Evolutionary conservation across 768 basidiomycete genomes (phyloP).

Genomic region (Termitomyces sp.): DNA sequence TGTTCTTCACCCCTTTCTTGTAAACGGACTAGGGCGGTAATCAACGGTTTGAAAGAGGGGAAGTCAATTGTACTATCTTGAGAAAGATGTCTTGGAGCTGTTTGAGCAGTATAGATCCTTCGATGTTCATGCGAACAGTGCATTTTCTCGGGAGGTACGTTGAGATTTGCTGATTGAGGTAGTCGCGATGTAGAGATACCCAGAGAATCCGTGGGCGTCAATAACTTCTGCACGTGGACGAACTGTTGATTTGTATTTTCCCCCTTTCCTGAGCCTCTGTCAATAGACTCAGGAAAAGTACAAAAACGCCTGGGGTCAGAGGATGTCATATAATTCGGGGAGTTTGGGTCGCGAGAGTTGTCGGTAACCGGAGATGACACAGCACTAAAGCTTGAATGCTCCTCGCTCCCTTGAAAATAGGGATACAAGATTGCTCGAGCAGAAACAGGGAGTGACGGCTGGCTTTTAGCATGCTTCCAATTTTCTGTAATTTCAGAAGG

Average conservation of each 20-base stretch:
- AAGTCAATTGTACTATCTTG: neutral
- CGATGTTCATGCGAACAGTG: neutral
- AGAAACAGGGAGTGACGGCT: neutral
- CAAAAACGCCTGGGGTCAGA: neutral
- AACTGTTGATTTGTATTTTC: neutral
- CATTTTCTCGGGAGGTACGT: neutral
- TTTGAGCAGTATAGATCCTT: neutral
- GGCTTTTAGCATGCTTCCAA: neutral
- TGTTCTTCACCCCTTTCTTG: slow-evolving; percentile 2
- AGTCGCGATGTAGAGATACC: no score
- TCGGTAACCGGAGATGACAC: neutral
- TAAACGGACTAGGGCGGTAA: neutral
- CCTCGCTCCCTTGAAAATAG: neutral
- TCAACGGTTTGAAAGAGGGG: neutral
- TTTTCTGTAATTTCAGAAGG: neutral
- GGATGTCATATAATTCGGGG: neutral
- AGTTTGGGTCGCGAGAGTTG: slow-evolving; percentile 1
- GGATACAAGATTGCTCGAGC: neutral
- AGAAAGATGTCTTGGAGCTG: neutral
- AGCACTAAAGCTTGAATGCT: neutral
- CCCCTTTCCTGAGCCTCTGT: no score
- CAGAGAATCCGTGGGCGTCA: neutral
- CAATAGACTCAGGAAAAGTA: neutral
- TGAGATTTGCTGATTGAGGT: no score
- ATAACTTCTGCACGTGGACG: neutral